Conservation (phyloP, 2,329 filamentous ascomycete genomes). For the Fonsecaea monophora region DNA sequence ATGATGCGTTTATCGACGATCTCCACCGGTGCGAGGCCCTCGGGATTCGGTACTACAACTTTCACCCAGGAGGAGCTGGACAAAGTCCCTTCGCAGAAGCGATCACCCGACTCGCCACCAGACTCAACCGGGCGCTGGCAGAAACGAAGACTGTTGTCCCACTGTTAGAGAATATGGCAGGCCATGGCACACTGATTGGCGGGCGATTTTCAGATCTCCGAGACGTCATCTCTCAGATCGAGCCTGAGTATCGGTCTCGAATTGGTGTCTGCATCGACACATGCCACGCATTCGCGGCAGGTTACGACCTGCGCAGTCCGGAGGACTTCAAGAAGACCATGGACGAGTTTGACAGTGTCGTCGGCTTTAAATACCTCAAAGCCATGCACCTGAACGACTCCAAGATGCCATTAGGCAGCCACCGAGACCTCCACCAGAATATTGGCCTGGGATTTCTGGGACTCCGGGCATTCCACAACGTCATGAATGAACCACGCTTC, state of each 20-base stretch:
- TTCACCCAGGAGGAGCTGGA: constrained; percentile 87
- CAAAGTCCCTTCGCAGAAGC: constrained; percentile 71
- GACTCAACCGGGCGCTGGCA: constrained; percentile 81
- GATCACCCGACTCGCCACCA: constrained; percentile 76
- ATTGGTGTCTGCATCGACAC: constrained; percentile 97
- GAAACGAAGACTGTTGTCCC: constrained; percentile 79
- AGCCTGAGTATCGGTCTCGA: constrained; percentile 74
- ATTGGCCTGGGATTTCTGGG: constrained; percentile 95
- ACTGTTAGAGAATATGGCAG: constrained; percentile 94
- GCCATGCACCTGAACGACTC: constrained; percentile 95
- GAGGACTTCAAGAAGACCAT: constrained; percentile 76
- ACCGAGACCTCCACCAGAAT: constrained; percentile 91
- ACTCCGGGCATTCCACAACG: constrained; percentile 84
- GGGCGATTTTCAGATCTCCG: constrained; percentile 83
- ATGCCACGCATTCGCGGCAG: constrained; percentile 93
- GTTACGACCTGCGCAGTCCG: constrained; percentile 83
- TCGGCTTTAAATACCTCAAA: constrained; percentile 79
- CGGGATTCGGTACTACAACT: constrained; percentile 93
- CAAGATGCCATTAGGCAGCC: constrained; percentile 82
- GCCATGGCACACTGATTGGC: constrained; percentile 84
- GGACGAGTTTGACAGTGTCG: constrained; percentile 74
- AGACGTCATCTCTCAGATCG: constrained; percentile 78
- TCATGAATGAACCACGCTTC: constrained; percentile 83
- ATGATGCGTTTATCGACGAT: constrained; percentile 85
- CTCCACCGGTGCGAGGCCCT: constrained; percentile 82